Conservation (phyloP, 805 yeast genomes). For the Myxozyma vanderwaltii region DNA sequence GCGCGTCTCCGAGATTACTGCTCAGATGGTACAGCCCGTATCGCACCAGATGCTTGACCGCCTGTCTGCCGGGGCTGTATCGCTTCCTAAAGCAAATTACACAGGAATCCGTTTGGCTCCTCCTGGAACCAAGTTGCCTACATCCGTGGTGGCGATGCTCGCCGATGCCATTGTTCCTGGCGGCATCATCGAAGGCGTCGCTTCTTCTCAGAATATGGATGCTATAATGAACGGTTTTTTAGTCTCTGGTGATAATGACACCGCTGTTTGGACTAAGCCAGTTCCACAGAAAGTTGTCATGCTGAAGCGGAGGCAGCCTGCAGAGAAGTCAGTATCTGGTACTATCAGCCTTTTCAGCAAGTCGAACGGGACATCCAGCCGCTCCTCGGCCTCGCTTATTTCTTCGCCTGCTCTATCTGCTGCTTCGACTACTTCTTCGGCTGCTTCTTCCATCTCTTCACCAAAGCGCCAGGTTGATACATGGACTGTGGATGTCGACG, state of each 20-base stretch:
- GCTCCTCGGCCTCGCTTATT: constrained; percentile 37
- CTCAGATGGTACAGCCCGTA: constrained; percentile 21
- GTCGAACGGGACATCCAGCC: neutral
- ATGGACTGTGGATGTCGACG: constrained; percentile 48
- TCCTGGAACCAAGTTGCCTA: constrained; percentile 32
- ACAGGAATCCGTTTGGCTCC: constrained; percentile 39
- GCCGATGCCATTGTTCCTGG: constrained; percentile 39
- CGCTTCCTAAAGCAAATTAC: constrained; percentile 39
- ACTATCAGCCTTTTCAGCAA: constrained; percentile 13
- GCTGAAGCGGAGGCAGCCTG: constrained; percentile 17
- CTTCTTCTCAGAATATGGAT: constrained; percentile 47
- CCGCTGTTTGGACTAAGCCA: constrained; percentile 60
- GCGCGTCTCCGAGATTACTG: constrained; percentile 22
- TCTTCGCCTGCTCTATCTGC: constrained; percentile 41
- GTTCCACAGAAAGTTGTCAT: constrained; percentile 39
- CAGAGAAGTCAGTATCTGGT: constrained; percentile 2
- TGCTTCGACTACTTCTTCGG: constrained; percentile 49
- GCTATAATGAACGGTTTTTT: constrained; percentile 69
- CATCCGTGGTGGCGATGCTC: constrained; percentile 38
- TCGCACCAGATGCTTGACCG: constrained; percentile 46
- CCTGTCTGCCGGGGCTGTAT: constrained; percentile 40
- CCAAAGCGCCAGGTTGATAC: constrained; percentile 46
- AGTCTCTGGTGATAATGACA: constrained; percentile 40
- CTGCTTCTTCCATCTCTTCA: constrained; percentile 44
- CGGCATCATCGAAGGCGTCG: constrained; percentile 41